Evolutionary conservation across 1,284 basidiomycete species (phyloP).

Genomic region (Cryptococcus sp.): DNA sequence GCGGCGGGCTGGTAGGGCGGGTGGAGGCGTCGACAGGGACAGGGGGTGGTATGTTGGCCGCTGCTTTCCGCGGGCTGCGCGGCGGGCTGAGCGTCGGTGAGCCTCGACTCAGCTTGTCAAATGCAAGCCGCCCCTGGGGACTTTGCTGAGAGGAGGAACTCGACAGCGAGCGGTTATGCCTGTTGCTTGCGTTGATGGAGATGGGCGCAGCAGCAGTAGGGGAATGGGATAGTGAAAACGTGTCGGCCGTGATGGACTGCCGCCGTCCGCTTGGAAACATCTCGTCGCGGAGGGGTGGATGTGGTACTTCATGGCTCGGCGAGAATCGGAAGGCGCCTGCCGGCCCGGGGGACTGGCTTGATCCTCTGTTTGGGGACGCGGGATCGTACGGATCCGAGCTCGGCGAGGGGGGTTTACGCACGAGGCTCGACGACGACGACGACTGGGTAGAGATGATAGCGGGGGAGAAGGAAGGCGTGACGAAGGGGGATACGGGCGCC

Average conservation of each 20-base stretch:
- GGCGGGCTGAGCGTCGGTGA: conserved; percentile 13
- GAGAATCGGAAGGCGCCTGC: conserved; percentile 10
- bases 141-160: conserved; percentile 14
- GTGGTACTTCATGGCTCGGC: conserved; percentile 5
- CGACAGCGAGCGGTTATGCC: conserved; percentile 19
- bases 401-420: conserved; percentile 22
- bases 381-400: conserved; percentile 12
- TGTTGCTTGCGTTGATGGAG: conserved; percentile 10
- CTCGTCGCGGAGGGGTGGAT: conserved; percentile 9
- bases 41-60: not conserved
- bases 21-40: not conserved
- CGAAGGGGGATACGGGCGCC: conserved; percentile 43
- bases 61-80: conserved; percentile 4
- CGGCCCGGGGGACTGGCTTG: conserved; percentile 8
- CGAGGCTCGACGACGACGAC: not conserved
- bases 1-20: not conserved
- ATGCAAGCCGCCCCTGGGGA: not conserved
- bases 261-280: conserved; percentile 15
- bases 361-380: conserved; percentile 7
- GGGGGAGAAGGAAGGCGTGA: conserved; percentile 44
- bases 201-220: conserved; percentile 15
- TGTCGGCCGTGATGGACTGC: conserved; percentile 19
- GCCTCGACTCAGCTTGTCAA: conserved; percentile 3
- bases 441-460: conserved; percentile 24
- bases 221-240: conserved; percentile 15